A percentile compares a stretch with the other conserved stretches of the same genome.
Evolutionary conservation across 1,139 yeast species (phyloP).

Genomic region (Lizanozyma gosingica): DNA sequence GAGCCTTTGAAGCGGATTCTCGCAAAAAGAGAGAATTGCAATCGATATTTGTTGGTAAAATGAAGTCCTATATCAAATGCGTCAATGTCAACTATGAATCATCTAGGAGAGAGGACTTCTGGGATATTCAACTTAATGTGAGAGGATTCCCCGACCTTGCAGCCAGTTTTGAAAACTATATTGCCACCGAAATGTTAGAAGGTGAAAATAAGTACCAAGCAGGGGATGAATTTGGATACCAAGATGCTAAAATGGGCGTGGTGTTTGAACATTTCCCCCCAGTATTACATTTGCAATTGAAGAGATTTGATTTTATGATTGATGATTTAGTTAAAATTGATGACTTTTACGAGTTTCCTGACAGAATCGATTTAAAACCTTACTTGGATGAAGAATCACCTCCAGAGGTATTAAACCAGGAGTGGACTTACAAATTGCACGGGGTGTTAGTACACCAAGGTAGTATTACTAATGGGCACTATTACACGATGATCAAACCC

Average conservation of each 20-base stretch:
- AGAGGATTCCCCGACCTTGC: slow-evolving; percentile 67
- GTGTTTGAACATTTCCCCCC: slow-evolving; percentile 88
- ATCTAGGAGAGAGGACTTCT: slow-evolving; percentile 85
- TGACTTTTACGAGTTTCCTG: slow-evolving; percentile 87
- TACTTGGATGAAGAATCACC: slow-evolving; percentile 58
- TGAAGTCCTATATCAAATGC: slow-evolving; percentile 92
- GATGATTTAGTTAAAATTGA: slow-evolving; percentile 88
- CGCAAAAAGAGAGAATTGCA: slow-evolving; percentile 42
- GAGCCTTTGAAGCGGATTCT: not conserved
- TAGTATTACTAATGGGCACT: slow-evolving; percentile 92
- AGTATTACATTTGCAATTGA: slow-evolving; percentile 83
- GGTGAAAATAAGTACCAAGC: slow-evolving; percentile 97
- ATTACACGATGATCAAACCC: slow-evolving; percentile 90
- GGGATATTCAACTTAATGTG: slow-evolving; percentile 96
- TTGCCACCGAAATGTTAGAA: slow-evolving; percentile 79
- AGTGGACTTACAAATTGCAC: slow-evolving; percentile 76
- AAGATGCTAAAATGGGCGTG: slow-evolving; percentile 96
- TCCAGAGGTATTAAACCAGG: slow-evolving; percentile 34
- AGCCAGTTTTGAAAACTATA: slow-evolving; percentile 76
- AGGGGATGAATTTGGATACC: slow-evolving; percentile 74
- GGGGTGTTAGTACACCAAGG: slow-evolving; percentile 96
- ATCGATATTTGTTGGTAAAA: slow-evolving; percentile 88
- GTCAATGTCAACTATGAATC: slow-evolving; percentile 93
- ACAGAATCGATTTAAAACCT: slow-evolving; percentile 70
- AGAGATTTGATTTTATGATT: slow-evolving; percentile 85